Evolutionary conservation across 148 eudicot genomes (phyloP).

Genomic region (Vaccinium darrowii): DNA sequence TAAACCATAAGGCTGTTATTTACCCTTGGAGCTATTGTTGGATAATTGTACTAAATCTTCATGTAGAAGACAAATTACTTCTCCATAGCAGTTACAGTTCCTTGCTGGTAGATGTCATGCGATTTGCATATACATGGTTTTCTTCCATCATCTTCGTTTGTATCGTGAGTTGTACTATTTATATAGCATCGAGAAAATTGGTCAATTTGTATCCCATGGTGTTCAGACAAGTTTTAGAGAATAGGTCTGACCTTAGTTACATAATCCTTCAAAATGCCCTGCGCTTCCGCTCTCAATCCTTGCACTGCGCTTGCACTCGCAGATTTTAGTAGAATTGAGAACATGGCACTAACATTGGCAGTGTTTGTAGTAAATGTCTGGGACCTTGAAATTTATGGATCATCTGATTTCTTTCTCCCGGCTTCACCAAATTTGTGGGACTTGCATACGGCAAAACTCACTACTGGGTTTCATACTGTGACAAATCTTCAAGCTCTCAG

Average conservation of each 20-base stretch:
- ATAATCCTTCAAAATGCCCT: too few relatives aligned
- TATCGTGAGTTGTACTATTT: constrained; percentile 8
- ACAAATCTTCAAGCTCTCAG: neutral
- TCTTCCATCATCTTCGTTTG: neutral
- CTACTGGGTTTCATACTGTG: neutral
- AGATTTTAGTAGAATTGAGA: too few relatives aligned
- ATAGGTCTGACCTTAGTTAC: too few relatives aligned
- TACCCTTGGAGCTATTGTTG: constrained; percentile 7
- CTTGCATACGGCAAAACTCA: neutral
- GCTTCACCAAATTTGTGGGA: neutral
- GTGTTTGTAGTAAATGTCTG: neutral
- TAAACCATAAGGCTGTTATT: constrained; percentile 36
- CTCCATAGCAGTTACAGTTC: constrained; percentile 9
- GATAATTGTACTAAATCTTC: constrained; percentile 12
- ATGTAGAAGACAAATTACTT: constrained; percentile 2
- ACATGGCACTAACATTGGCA: neutral
- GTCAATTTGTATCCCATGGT: neutral
- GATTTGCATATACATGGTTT: neutral
- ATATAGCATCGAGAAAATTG: neutral
- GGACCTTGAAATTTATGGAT: neutral
- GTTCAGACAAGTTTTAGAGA: neutral
- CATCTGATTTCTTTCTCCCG: neutral
- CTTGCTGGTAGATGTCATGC: neutral
- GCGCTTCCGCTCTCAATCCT: too few relatives aligned
- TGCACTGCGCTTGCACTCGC: too few relatives aligned